Conservation (phyloP, 495 filamentous ascomycete genomes). For the Penicillium herquei region DNA sequence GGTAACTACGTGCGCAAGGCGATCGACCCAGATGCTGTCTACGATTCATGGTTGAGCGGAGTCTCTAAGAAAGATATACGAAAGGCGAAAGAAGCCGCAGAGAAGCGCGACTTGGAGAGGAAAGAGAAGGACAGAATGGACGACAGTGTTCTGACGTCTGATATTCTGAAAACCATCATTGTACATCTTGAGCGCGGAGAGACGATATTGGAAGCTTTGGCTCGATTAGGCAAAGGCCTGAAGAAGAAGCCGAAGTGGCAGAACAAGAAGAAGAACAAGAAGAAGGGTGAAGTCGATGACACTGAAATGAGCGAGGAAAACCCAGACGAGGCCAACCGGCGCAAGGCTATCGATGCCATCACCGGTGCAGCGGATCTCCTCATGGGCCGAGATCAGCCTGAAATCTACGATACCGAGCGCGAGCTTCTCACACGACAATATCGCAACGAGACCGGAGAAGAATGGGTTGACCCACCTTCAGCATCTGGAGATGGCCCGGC, state of each 20-base stretch:
- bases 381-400: slow-evolving; percentile 72
- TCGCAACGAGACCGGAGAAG: slow-evolving; percentile 81
- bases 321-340: slow-evolving; percentile 65
- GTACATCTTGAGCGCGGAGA: slow-evolving; percentile 73
- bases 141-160: slow-evolving; percentile 71
- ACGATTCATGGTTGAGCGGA: slow-evolving; percentile 91
- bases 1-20: slow-evolving; percentile 94
- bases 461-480: slow-evolving; percentile 70
- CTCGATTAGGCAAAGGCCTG: slow-evolving; percentile 69
- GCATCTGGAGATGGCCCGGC: slow-evolving; percentile 21
- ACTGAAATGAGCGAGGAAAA: slow-evolving; percentile 76
- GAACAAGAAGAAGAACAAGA: slow-evolving; percentile 53
- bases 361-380: slow-evolving; percentile 87
- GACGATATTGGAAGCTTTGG: slow-evolving; percentile 85
- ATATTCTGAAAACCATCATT: slow-evolving; percentile 72
- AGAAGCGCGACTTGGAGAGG: slow-evolving; percentile 76
- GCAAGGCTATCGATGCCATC: slow-evolving; percentile 72
- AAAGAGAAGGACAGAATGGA: slow-evolving; percentile 65
- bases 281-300: slow-evolving; percentile 53
- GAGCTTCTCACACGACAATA: slow-evolving; percentile 83
- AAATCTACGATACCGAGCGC: slow-evolving; percentile 88
- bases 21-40: slow-evolving; percentile 80
- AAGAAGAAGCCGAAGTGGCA: slow-evolving; percentile 62
- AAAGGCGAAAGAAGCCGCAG: slow-evolving; percentile 80
- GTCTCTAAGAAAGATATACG: slow-evolving; percentile 91